A percentile compares a stretch with the other conserved stretches of the same genome.
phyloP scores from a whole-genome alignment of 108 stramenopile genomes.

The Skeletonema potamos region DNA sequence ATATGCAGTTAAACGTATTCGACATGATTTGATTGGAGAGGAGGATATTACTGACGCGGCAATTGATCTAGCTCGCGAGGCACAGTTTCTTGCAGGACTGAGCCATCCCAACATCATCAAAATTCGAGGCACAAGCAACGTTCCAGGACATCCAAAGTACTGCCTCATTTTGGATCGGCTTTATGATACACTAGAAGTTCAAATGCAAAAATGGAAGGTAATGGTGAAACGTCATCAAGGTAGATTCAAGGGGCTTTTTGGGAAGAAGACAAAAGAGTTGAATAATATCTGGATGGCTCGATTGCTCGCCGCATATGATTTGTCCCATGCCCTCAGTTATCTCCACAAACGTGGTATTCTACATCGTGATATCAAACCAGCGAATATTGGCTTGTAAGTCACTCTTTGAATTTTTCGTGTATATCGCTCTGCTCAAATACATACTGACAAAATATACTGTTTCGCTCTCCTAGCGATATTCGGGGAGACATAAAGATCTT shows the following conservation, averaged over 20 bases:
- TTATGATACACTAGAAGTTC: constrained; percentile 67
- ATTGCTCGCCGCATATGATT: constrained; percentile 67
- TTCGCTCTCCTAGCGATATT: constrained; percentile 16
- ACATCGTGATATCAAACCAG: constrained; percentile 41
- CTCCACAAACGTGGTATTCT: constrained; percentile 45
- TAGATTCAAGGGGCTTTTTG: constrained; percentile 27
- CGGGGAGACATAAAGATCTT: constrained; percentile 40
- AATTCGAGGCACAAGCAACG: constrained; percentile 44
- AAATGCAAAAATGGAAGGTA: constrained; percentile 52
- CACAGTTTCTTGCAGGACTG: constrained; percentile 55
- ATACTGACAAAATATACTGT: constrained; percentile 21
- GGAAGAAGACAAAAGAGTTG: constrained; percentile 26
- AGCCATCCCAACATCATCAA: constrained; percentile 41
- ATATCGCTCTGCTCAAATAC: neutral
- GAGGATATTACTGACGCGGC: constrained; percentile 56
- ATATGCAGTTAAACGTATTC: constrained; percentile 76
- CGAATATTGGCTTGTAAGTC: constrained; percentile 2
- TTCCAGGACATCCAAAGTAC: constrained; percentile 37
- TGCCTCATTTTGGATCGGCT: constrained; percentile 74
- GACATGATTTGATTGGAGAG: constrained; percentile 41
- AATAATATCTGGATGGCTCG: constrained; percentile 49
- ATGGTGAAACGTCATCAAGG: constrained; percentile 24
- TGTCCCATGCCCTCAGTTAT: constrained; percentile 63
- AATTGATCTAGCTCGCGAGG: constrained; percentile 77
- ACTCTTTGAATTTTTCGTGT: neutral